Percentiles rank a stretch among this genome's conserved stretches.
Conservation (phyloP, 1,284 basidiomycete genomes). For the Sphagnurus paluster region DNA sequence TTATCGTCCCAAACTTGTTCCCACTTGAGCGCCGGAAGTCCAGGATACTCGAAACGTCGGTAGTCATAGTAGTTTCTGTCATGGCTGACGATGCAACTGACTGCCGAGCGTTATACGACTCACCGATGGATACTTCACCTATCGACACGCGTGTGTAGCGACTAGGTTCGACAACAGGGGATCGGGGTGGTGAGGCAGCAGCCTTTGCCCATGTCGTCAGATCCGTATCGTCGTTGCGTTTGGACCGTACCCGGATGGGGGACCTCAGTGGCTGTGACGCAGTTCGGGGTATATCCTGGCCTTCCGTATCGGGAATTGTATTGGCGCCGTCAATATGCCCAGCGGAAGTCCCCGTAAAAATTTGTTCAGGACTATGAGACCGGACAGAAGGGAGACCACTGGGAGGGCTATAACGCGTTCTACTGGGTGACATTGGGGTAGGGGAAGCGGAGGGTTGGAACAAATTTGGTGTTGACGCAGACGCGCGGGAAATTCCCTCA, state of each 20-base stretch:
- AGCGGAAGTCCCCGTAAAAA: constrained; percentile 21
- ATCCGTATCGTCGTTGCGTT: constrained; percentile 30
- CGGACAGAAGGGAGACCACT: constrained; percentile 51
- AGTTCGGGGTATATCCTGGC: constrained; percentile 32
- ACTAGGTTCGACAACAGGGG: constrained; percentile 22
- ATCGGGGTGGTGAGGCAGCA: constrained; percentile 27
- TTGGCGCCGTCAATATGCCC: constrained; percentile 25
- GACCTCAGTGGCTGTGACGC: constrained; percentile 51
- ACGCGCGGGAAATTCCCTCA: constrained; percentile 31
- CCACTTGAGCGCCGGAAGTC: constrained; percentile 48
- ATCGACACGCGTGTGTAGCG: constrained; percentile 29
- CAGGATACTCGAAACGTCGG: constrained; percentile 64
- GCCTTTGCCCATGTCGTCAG: constrained; percentile 33
- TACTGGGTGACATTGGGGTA: constrained; percentile 30
- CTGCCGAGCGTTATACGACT: constrained; percentile 35
- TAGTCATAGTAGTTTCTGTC: constrained; percentile 55
- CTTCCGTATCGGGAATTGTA: constrained; percentile 10
- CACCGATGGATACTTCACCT: constrained; percentile 32
- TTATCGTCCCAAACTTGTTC: constrained; percentile 71
- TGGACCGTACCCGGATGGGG: constrained; percentile 42
- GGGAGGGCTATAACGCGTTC: constrained; percentile 56
- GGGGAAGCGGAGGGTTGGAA: constrained; percentile 24
- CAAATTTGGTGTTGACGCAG: constrained; percentile 68
- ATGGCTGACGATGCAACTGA: constrained; percentile 47
- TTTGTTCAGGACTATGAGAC: constrained; percentile 50